Evolutionary conservation across 768 basidiomycete genomes (phyloP).

Genomic region (Termitomyces titanicus): DNA sequence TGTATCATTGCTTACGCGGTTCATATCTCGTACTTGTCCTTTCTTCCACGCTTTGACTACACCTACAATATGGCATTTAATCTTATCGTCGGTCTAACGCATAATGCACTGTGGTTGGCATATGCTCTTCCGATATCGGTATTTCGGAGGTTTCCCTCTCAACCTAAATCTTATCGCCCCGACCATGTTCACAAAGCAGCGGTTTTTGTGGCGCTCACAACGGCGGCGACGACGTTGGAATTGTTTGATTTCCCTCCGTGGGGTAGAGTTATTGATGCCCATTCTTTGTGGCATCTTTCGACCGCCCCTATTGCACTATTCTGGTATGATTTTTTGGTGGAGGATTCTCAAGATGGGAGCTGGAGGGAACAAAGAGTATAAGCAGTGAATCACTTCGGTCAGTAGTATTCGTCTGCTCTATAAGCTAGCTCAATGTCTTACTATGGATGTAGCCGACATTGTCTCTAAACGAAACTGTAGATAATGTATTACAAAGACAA

Average conservation of each 20-base stretch:
- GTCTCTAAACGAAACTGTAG: neutral
- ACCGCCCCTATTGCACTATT: slow-evolving; percentile 73
- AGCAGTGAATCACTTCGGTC: neutral
- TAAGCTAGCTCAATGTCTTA: too few relatives aligned
- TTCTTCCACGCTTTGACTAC: slow-evolving; percentile 85
- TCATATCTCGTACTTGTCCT: slow-evolving; percentile 77
- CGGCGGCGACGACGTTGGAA: slow-evolving; percentile 74
- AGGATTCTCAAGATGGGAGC: slow-evolving; percentile 67
- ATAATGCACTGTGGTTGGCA: slow-evolving; percentile 79
- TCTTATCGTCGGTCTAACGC: slow-evolving; percentile 65
- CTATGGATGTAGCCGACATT: neutral
- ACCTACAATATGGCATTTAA: slow-evolving; percentile 91
- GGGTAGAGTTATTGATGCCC: slow-evolving; percentile 78
- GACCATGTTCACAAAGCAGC: slow-evolving; percentile 49
- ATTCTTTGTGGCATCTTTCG: slow-evolving; percentile 87
- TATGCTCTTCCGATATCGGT: slow-evolving; percentile 60
- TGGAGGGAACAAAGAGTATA: slow-evolving; percentile 49
- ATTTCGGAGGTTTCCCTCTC: slow-evolving; percentile 51
- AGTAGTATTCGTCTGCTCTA: neutral
- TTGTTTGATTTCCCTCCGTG: slow-evolving; percentile 89
- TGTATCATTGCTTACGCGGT: slow-evolving; percentile 55
- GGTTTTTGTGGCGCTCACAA: slow-evolving; percentile 65
- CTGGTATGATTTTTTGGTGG: slow-evolving; percentile 85
- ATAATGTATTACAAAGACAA: neutral
- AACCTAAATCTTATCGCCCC: slow-evolving; percentile 57